phyloP scores from a whole-genome alignment of 345 rosid genomes.

The Syzygium aqueum region DNA sequence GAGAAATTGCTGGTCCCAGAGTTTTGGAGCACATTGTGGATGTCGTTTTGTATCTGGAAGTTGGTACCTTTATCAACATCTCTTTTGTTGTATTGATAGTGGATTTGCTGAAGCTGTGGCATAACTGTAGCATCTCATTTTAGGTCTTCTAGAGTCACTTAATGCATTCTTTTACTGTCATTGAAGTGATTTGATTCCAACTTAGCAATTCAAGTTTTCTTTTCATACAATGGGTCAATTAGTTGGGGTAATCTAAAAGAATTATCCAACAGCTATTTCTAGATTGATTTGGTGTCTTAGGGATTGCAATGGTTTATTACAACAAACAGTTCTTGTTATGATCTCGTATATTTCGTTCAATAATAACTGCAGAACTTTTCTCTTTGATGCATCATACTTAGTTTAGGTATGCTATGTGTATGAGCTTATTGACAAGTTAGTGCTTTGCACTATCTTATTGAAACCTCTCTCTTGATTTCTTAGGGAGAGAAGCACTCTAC shows the following conservation, averaged over 20 bases:
- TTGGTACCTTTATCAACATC: conserved; percentile 26
- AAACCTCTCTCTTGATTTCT: neutral
- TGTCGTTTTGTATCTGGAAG: conserved; percentile 92
- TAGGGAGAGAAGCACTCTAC: conserved; percentile 85
- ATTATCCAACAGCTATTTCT: neutral
- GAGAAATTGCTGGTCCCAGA: conserved; percentile 97
- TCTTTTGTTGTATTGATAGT: neutral
- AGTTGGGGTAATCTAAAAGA: neutral
- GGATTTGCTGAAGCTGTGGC: neutral
- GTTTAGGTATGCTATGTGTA: neutral
- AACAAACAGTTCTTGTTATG: neutral
- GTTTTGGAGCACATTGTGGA: conserved; percentile 98
- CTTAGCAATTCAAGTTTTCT: neutral
- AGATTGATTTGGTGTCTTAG: neutral
- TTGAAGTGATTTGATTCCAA: neutral
- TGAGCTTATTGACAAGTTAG: neutral
- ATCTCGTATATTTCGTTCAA: neutral
- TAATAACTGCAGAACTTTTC: neutral
- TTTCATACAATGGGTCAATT: neutral
- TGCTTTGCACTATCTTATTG: neutral
- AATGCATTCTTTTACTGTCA: neutral
- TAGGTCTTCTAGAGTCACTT: neutral
- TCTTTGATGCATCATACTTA: neutral
- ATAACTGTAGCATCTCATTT: neutral
- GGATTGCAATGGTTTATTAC: neutral